Conservation (phyloP, 2,329 filamentous ascomycete genomes). For the Periconia sp. region DNA sequence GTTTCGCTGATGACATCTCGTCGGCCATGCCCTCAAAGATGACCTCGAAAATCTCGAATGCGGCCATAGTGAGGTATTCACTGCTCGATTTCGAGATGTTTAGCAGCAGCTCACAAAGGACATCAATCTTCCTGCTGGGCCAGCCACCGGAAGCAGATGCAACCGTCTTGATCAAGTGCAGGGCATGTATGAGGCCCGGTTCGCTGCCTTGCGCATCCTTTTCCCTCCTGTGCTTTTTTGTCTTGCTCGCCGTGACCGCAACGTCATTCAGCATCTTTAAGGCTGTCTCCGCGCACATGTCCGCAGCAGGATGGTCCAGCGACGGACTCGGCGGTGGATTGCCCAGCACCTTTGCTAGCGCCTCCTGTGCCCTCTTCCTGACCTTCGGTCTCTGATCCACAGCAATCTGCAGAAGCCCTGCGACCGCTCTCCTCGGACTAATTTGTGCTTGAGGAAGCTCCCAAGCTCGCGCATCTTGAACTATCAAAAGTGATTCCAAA, state of each 20-base stretch:
- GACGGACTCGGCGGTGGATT: conserved; percentile 89
- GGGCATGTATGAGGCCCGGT: conserved; percentile 84
- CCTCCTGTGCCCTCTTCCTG: conserved; percentile 89
- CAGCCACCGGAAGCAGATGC: conserved; percentile 88
- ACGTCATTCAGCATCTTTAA: conserved; percentile 80
- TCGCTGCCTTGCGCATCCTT: conserved; percentile 69
- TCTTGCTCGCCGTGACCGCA: conserved; percentile 73
- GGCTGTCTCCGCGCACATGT: conserved; percentile 94
- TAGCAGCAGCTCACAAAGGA: conserved; percentile 85
- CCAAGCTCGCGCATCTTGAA: conserved; percentile 89
- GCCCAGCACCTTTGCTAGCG: conserved; percentile 80
- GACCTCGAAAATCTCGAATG: conserved; percentile 96
- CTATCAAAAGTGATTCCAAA: conserved; percentile 86
- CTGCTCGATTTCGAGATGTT: conserved; percentile 89
- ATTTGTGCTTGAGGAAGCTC: conserved; percentile 82
- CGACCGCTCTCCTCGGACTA: conserved; percentile 84
- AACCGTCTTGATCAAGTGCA: conserved; percentile 91
- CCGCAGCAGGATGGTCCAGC: conserved; percentile 90
- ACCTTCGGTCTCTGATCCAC: conserved; percentile 92
- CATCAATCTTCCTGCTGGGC: conserved; percentile 95
- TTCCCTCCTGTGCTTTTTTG: conserved; percentile 64
- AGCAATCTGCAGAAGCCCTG: conserved; percentile 82
- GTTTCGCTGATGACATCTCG: conserved; percentile 85
- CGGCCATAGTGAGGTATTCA: conserved; percentile 94
- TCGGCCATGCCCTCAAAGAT: conserved; percentile 92